A percentile compares a stretch with the other conserved stretches of the same genome.
phyloP scores from a whole-genome alignment of 2,329 filamentous ascomycete genomes.

The Bipolaris victoriae region DNA sequence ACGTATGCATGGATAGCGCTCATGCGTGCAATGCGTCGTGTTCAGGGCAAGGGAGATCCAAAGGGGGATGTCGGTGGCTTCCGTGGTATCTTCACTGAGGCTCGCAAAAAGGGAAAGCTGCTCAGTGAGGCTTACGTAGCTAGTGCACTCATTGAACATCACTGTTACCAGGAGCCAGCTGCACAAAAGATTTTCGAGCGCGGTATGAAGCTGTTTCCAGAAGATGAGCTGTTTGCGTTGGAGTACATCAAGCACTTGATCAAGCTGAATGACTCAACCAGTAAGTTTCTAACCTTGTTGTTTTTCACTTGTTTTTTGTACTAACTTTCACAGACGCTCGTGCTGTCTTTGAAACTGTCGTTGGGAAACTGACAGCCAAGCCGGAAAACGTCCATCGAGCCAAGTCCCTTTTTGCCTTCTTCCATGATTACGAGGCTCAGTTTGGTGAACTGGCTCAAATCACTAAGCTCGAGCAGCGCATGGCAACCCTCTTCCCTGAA shows the following conservation, averaged over 20 bases:
- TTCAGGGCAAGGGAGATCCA: slow-evolving; percentile 77
- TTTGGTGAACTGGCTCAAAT: slow-evolving; percentile 94
- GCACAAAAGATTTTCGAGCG: slow-evolving; percentile 96
- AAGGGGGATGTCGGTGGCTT: slow-evolving; percentile 72
- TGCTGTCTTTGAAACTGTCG: slow-evolving; percentile 93
- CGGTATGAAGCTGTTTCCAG: slow-evolving; percentile 89
- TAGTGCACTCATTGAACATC: slow-evolving; percentile 89
- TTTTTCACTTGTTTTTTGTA: background rate
- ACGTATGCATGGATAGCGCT: slow-evolving; percentile 95
- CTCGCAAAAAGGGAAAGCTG: slow-evolving; percentile 82
- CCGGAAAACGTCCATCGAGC: slow-evolving; percentile 75
- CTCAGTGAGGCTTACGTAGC: slow-evolving; percentile 96
- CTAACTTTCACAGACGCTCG: slow-evolving; percentile 71
- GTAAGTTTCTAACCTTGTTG: slow-evolving; percentile 60
- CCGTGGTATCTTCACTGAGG: slow-evolving; percentile 86
- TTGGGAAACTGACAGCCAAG: slow-evolving; percentile 79
- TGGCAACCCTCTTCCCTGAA: slow-evolving; percentile 91
- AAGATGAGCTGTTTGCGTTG: slow-evolving; percentile 90
- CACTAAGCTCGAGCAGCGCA: slow-evolving; percentile 85
- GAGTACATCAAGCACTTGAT: slow-evolving; percentile 97
- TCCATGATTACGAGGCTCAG: slow-evolving; percentile 93
- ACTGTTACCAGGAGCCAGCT: slow-evolving; percentile 92
- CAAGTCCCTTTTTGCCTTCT: slow-evolving; percentile 85
- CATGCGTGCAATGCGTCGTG: slow-evolving; percentile 89
- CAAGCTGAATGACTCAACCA: slow-evolving; percentile 89